Percentiles rank a stretch among this genome's conserved stretches.
These are phyloP conservation scores for Saccharum officinarum DNA, from an alignment of 176 grass and related monocot genomes.

Conservation along the genomic window DNA sequence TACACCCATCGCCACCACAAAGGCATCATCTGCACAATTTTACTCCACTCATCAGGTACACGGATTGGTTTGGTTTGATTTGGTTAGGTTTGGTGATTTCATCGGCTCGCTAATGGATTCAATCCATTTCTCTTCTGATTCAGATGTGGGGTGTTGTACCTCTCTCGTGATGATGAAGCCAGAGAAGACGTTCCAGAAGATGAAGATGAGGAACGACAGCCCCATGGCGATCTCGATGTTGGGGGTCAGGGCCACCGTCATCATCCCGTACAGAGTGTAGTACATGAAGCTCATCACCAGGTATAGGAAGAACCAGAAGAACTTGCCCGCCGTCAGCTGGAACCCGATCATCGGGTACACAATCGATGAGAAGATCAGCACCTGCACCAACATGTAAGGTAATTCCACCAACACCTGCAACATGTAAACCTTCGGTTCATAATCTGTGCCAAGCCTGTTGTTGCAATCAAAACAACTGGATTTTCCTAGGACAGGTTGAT, in stretches of 20 bases:
- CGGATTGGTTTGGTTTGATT: conserved; percentile 27
- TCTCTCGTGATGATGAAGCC: conserved; percentile 68
- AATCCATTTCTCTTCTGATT: neutral
- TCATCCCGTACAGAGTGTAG: conserved; percentile 74
- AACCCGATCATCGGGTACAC: conserved; percentile 81
- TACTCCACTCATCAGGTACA: conserved; percentile 12
- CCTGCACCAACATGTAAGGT: conserved; percentile 69
- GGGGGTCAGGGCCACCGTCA: conserved; percentile 75
- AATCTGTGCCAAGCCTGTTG: neutral
- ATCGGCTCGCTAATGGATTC: neutral
- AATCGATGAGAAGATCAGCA: conserved; percentile 48
- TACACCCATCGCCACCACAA: conserved; percentile 73
- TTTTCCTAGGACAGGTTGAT: neutral
- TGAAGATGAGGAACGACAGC: conserved; percentile 67
- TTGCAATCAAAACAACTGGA: neutral
- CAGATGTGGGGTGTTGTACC: conserved; percentile 21
- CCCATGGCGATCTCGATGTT: conserved; percentile 72
- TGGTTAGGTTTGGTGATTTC: neutral
- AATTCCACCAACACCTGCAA: conserved; percentile 54
- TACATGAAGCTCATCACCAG: conserved; percentile 70
- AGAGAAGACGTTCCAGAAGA: conserved; percentile 78
- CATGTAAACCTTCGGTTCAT: neutral
- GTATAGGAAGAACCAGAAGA: conserved; percentile 71
- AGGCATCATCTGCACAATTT: conserved; percentile 51
- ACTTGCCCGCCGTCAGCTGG: conserved; percentile 42